These are phyloP conservation scores for Mucor indicus DNA, from an alignment of 371 early-diverging fungal species.

Conservation along the genomic window DNA sequence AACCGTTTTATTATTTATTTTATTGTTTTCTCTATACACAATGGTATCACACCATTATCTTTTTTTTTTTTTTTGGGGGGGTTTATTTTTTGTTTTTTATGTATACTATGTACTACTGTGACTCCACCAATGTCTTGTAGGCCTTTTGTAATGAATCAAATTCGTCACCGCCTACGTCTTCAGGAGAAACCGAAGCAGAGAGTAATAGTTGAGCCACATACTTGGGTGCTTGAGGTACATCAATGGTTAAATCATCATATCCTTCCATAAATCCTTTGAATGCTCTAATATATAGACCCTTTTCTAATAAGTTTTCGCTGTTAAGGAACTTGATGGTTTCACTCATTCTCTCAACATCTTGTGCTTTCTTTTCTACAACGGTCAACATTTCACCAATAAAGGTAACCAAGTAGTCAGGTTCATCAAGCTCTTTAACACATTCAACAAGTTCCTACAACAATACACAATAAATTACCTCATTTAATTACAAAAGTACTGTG, in stretches of 20 bases:
- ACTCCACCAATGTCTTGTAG: constrained; percentile 6
- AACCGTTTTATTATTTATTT: too few species aligned
- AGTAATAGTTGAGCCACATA: constrained; percentile 52
- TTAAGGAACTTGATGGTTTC: constrained; percentile 47
- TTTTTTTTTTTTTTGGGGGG: constrained; percentile 4
- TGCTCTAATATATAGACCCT: constrained; percentile 46
- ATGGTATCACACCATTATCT: neutral
- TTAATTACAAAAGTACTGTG: too few species aligned
- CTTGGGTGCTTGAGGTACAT: constrained; percentile 77
- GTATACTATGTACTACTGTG: neutral
- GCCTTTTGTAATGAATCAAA: constrained; percentile 15
- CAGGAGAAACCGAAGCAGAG: constrained; percentile 8
- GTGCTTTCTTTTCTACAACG: constrained; percentile 57
- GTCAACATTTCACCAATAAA: constrained; percentile 44
- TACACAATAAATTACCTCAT: too few species aligned
- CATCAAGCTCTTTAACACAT: constrained; percentile 69
- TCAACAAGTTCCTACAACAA: constrained; percentile 47
- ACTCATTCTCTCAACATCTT: constrained; percentile 55
- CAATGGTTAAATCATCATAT: constrained; percentile 77
- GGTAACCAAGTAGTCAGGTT: constrained; percentile 44
- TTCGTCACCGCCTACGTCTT: constrained; percentile 13
- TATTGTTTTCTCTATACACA: too few species aligned
- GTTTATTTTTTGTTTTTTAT: constrained; percentile 4
- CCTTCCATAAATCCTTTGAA: constrained; percentile 61
- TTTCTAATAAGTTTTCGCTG: constrained; percentile 36